Evolutionary conservation across 2,329 filamentous ascomycete genomes (phyloP), one percentile per base, ranked within the genome.

Genomic region (Fusarium sp.): DNA sequence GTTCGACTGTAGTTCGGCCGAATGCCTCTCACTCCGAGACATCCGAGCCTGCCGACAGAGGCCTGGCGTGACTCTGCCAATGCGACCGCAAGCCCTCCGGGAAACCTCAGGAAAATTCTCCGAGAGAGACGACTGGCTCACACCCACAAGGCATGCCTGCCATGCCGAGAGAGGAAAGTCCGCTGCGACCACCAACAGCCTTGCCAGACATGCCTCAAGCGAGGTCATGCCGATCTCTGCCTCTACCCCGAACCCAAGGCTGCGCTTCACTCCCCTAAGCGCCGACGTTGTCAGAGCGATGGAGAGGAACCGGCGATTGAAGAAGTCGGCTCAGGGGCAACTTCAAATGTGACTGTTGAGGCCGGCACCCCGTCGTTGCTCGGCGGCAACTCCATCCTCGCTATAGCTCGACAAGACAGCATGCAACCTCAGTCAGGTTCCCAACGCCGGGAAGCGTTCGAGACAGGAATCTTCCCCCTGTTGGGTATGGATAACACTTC

Each of bases 61-160:
- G 29, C 27, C 6, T 14, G 24, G 27, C 11, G 2, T 18, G n/a
- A 56, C 8, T 16, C 29, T 31, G 29, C 31, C 11, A 34, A 56
- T 34, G 13, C 29, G 22, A 34, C n/a, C 20, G 2, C 31, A 18
- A 38, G 20, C 7, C 56, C 27, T 9, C 47, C 61, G 18, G 24
- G 47, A 27, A 38, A 54, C 18, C 13, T 71, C 35, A 71, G 22
- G 37, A 62, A 38, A 14, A 56, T 67, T 16, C 35, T 71, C 13
- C 63, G 68, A 16, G 59, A 64, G 9, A 62, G 63, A 29, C 68
- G 63, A 14, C 38, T 64, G 5, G 34, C 63, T n/a, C 68, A 64
- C 3, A 82, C 90, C 13, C 81, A 85, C 13, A 87, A 89, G 56
- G 89, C 71, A 4, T 73, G 70, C 11, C n/a, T 72, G 2, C 70